phyloP scores from a whole-genome alignment of 192 early-diverging fungal genomes.

The Podila epicladia region DNA sequence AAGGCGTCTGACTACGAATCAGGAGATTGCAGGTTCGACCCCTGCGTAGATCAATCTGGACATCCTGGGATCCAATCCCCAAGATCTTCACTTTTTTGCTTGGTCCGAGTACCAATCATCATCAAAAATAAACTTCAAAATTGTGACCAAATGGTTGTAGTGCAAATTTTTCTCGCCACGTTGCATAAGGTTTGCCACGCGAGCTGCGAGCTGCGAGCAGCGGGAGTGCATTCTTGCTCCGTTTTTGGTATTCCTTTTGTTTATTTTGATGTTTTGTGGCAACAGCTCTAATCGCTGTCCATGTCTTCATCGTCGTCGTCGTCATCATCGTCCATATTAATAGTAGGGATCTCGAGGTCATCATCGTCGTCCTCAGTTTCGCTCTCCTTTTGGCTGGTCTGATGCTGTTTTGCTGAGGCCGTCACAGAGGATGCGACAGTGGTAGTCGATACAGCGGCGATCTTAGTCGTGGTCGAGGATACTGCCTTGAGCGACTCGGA shows the following conservation, averaged over 20 bases:
- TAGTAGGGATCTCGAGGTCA: slow-evolving; percentile 32
- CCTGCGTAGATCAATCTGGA: too few relatives aligned
- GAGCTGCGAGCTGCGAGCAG: too few relatives aligned
- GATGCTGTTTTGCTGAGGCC: not conserved
- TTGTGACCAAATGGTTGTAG: too few relatives aligned
- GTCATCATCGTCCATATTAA: slow-evolving; percentile 43
- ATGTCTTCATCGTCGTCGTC: slow-evolving; percentile 20
- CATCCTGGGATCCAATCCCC: too few relatives aligned
- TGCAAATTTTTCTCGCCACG: too few relatives aligned
- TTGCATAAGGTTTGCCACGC: too few relatives aligned
- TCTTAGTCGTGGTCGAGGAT: not conserved
- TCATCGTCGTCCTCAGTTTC: slow-evolving; percentile 20
- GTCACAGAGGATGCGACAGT: not conserved
- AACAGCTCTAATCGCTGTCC: slow-evolving; percentile 32
- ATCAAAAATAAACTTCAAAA: too few relatives aligned
- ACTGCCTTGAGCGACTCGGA: not conserved
- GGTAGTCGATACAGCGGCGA: not conserved
- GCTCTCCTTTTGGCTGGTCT: not conserved
- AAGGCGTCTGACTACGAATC: slow-evolving; percentile 35
- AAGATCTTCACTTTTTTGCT: too few relatives aligned
- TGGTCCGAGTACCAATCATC: too few relatives aligned
- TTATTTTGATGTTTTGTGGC: not conserved
- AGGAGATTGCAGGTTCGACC: slow-evolving; percentile 27
- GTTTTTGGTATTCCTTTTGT: not conserved
- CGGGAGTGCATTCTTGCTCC: not conserved